Conservation (phyloP, 805 yeast genomes). For the Jamesozyma lodderae region DNA sequence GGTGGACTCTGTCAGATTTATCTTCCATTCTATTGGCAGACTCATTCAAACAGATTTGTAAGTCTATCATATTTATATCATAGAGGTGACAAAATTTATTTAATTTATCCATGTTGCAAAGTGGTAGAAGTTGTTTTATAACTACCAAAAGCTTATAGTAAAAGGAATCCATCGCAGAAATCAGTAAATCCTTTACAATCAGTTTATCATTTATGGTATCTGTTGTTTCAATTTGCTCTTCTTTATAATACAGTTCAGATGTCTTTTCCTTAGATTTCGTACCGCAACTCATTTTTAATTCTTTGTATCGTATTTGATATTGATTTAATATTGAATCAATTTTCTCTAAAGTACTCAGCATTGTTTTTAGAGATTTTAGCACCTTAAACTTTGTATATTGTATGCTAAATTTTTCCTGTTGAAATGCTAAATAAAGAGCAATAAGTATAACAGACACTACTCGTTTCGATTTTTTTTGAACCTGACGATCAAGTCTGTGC, state of each 20-base stretch:
- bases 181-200: constrained; percentile 25
- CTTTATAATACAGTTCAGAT: background rate
- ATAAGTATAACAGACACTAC: background rate
- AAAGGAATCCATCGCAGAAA: constrained; percentile 25
- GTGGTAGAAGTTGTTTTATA: constrained; percentile 22
- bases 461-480: background rate
- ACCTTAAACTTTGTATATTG: constrained; percentile 16
- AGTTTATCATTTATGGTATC: background rate
- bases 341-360: constrained; percentile 12
- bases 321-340: constrained; percentile 24
- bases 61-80: constrained; percentile 28
- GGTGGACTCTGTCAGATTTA: constrained; percentile 31
- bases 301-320: constrained; percentile 25
- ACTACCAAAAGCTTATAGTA: constrained; percentile 22
- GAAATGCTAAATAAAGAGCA: constrained; percentile 14
- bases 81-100: constrained; percentile 38
- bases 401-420: constrained; percentile 16
- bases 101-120: constrained; percentile 29
- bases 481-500: background rate
- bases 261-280: too few species aligned
- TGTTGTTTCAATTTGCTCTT: background rate
- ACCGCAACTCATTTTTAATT: constrained; percentile 11
- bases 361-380: constrained; percentile 9
- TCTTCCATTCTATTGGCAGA: constrained; percentile 18
- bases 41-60: constrained; percentile 17